These are phyloP conservation scores for Pseudohalonectria lignicola DNA, from an alignment of 2,329 filamentous ascomycete genomes.

Conservation along the genomic window DNA sequence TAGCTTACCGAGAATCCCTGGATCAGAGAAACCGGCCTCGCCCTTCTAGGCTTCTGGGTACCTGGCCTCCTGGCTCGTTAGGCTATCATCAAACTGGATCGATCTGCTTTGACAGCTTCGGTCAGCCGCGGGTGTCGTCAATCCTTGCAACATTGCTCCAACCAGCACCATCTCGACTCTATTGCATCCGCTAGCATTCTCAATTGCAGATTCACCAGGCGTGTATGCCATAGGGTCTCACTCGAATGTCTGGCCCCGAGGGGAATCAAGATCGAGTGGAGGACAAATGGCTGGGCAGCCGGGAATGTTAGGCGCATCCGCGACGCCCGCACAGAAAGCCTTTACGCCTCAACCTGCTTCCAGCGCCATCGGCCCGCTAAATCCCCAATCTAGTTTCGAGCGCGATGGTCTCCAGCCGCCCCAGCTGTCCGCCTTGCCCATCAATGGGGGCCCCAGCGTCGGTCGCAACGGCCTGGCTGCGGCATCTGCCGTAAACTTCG, in stretches of 20 bases:
- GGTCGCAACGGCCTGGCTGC: constrained; percentile 34
- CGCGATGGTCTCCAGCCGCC: constrained; percentile 37
- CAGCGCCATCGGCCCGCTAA: constrained; percentile 21
- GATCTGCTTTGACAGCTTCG: no score
- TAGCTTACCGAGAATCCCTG: no score
- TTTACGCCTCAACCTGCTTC: constrained; percentile 30
- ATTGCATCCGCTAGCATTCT: no score
- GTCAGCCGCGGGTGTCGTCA: no score
- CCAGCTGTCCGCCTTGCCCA: constrained; percentile 28
- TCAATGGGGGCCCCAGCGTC: constrained; percentile 25
- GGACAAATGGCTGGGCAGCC: constrained; percentile 23
- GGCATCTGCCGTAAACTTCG: constrained; percentile 48
- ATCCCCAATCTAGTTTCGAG: constrained; percentile 37
- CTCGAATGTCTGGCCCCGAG: constrained; percentile 3
- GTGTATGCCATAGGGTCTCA: constrained; percentile 2
- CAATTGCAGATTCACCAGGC: no score
- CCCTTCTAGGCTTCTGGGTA: no score
- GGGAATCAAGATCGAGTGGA: constrained; percentile 12
- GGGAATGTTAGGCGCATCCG: constrained; percentile 41
- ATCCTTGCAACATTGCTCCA: no score
- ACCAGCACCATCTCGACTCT: no score
- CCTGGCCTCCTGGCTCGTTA: no score
- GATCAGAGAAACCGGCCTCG: no score
- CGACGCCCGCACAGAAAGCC: constrained; percentile 42
- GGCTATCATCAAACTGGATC: no score